phyloP scores from a whole-genome alignment of 2,329 filamentous ascomycete species.

The Penicillium decumbens region DNA sequence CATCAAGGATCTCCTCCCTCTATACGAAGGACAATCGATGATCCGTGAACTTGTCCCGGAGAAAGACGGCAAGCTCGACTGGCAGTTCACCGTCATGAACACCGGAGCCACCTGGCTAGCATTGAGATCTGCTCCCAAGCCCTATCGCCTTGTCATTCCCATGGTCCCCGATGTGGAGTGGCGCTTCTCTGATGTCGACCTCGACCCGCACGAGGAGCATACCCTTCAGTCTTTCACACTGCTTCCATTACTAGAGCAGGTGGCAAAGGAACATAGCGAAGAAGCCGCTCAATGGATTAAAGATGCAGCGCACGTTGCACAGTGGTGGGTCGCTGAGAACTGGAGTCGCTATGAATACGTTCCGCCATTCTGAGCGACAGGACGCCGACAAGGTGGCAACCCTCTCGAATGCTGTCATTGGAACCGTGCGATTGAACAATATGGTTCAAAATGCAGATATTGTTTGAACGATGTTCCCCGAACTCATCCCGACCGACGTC shows the following conservation, averaged over 20 bases:
- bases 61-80: constrained; percentile 33
- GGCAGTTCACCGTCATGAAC: constrained; percentile 36
- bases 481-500: background rate
- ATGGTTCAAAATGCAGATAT: background rate
- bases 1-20: constrained; percentile 40
- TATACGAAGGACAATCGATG: constrained; percentile 48
- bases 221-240: constrained; percentile 33
- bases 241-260: constrained; percentile 23
- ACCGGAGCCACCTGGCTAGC: constrained; percentile 49
- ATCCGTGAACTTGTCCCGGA: constrained; percentile 38
- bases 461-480: background rate
- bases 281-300: constrained; percentile 35
- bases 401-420: background rate
- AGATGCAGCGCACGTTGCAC: constrained; percentile 35
- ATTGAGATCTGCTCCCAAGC: constrained; percentile 73
- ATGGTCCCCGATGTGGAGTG: constrained; percentile 65
- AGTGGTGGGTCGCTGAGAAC: constrained; percentile 40
- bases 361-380: constrained; percentile 5
- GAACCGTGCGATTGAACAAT: background rate
- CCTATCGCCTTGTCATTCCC: constrained; percentile 65
- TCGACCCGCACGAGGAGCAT: constrained; percentile 34
- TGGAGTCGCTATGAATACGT: constrained; percentile 20
- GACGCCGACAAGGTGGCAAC: background rate
- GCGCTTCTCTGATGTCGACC: constrained; percentile 33
- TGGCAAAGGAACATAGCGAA: constrained; percentile 28